Percentiles rank a stretch among this genome's conserved stretches.
Conservation (phyloP, 257 asterid genomes). For the Solanum paucissectum region DNA sequence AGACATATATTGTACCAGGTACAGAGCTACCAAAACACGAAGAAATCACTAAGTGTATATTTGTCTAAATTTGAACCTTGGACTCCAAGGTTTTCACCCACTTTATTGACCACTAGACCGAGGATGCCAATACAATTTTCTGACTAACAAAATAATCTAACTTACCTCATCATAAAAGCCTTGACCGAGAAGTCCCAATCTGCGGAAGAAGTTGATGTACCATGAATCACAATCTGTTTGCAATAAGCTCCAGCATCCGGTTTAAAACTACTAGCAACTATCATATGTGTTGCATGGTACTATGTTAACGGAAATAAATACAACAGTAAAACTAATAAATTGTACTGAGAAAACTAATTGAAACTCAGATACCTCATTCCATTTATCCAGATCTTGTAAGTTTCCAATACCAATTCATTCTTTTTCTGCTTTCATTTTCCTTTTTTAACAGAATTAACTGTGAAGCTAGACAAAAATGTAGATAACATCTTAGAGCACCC, state of each 20-base stretch:
- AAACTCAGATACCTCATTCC: neutral
- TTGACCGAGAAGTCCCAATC: slow-evolving; percentile 72
- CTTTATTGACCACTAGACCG: neutral
- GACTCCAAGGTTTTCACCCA: neutral
- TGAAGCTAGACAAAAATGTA: neutral
- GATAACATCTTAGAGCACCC: neutral
- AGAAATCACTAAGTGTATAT: neutral
- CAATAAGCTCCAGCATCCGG: slow-evolving; percentile 88
- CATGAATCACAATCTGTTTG: slow-evolving; percentile 85
- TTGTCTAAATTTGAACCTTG: neutral
- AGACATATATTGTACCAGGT: neutral
- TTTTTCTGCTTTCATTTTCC: neutral
- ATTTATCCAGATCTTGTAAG: neutral
- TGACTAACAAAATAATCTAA: neutral
- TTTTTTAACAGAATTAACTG: neutral
- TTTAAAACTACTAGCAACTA: slow-evolving; percentile 37
- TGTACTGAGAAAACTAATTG: neutral
- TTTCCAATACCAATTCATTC: neutral
- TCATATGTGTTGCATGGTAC: slow-evolving; percentile 8
- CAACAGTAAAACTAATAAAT: neutral
- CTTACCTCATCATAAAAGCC: slow-evolving; percentile 68
- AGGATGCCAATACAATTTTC: neutral
- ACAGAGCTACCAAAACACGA: neutral
- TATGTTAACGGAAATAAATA: neutral
- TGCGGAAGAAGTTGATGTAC: slow-evolving; percentile 42